These are phyloP conservation scores for Macadamia tetraphylla DNA, from an alignment of 164 flowering plant species.

Conservation along the genomic window DNA sequence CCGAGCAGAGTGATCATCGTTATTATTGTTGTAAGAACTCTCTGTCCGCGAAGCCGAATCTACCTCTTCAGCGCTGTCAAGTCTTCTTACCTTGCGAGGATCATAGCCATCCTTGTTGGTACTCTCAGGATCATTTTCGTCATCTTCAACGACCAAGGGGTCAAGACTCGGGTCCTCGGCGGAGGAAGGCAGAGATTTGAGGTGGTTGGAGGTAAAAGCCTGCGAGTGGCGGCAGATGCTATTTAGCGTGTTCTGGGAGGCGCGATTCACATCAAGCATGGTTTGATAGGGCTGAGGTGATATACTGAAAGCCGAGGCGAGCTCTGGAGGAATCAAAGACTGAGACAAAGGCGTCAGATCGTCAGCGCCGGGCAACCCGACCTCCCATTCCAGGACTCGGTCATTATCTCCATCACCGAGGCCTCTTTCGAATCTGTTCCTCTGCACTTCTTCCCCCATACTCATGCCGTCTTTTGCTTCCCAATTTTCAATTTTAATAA, in stretches of 20 bases:
- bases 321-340: slow-evolving; percentile 52
- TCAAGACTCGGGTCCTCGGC: slow-evolving; percentile 12
- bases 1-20: slow-evolving; percentile 27
- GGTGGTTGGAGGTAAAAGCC: slow-evolving; percentile 18
- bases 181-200: slow-evolving; percentile 29
- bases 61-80: slow-evolving; percentile 40
- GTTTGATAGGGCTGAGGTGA: slow-evolving; percentile 50
- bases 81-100: slow-evolving; percentile 35
- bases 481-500: background rate
- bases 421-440: slow-evolving; percentile 24
- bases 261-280: slow-evolving; percentile 57
- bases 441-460: slow-evolving; percentile 46
- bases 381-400: slow-evolving; percentile 74
- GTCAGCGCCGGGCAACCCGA: slow-evolving; percentile 48
- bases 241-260: slow-evolving; percentile 51
- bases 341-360: slow-evolving; percentile 76
- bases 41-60: slow-evolving; percentile 36
- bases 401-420: slow-evolving; percentile 33
- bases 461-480: background rate
- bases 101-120: slow-evolving; percentile 22
- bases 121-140: slow-evolving; percentile 23
- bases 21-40: slow-evolving; percentile 29
- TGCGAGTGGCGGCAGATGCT: slow-evolving; percentile 29
- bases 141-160: slow-evolving; percentile 19
- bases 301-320: slow-evolving; percentile 81